Percentiles rank a stretch among this genome's conserved stretches.
These are phyloP conservation scores for Pinguiococcus pyrenoidosus DNA, from an alignment of 108 stramenopile genomes.

Conservation along the genomic window DNA sequence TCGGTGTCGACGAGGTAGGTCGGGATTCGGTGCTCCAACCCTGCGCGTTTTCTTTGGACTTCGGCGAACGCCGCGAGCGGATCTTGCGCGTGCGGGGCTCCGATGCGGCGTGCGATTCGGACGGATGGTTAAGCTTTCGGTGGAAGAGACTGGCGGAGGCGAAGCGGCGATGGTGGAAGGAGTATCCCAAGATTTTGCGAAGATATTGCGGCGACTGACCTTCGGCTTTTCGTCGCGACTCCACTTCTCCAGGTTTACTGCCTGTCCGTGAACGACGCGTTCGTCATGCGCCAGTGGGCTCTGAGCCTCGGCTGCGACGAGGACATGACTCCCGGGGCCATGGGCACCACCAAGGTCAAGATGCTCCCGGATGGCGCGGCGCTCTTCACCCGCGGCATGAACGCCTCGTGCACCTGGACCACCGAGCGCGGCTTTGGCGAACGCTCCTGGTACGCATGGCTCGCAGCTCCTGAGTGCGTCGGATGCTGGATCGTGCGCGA, in stretches of 20 bases:
- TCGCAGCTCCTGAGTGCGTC: not conserved
- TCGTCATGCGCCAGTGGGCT: conserved; percentile 47
- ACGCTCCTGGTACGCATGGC: conserved; percentile 38
- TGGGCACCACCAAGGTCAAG: conserved; percentile 38
- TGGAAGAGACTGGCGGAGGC: too few species aligned
- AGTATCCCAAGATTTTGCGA: too few species aligned
- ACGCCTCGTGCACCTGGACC: conserved; percentile 33
- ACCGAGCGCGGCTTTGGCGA: conserved; percentile 38
- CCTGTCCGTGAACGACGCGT: conserved; percentile 46
- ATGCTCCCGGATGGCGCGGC: conserved; percentile 42
- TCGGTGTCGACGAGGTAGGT: too few species aligned
- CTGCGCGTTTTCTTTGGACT: too few species aligned
- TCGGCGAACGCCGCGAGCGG: too few species aligned
- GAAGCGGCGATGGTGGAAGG: too few species aligned
- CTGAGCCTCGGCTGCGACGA: conserved; percentile 14
- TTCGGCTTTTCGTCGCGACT: too few species aligned
- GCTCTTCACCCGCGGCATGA: conserved; percentile 44
- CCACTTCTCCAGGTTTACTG: conserved; percentile 53
- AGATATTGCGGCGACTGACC: too few species aligned
- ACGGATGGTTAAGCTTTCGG: too few species aligned
- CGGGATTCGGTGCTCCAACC: too few species aligned
- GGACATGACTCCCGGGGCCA: conserved; percentile 33
- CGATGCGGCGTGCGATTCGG: too few species aligned
- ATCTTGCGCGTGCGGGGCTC: too few species aligned
- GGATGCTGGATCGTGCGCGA: not conserved